Evolutionary conservation across 164 flowering plant species (phyloP), one percentile per base, ranked within the genome.

Genomic region (Sextonia rubra): DNA sequence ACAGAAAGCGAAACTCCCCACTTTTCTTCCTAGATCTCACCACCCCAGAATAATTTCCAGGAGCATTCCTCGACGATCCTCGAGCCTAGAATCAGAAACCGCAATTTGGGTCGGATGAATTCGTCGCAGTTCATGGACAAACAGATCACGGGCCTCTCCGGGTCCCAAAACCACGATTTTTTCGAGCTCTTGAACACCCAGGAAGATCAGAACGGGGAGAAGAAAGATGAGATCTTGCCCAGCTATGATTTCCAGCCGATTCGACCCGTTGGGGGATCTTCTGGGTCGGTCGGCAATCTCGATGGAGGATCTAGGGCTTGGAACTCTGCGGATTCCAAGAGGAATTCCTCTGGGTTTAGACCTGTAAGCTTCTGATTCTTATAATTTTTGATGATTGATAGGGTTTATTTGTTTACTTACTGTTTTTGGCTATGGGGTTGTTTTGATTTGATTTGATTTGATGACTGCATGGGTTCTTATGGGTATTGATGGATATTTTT

Each of bases 241-340:
- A 92, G 81, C 77, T 94, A 92, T 74, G 97, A 92, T 83, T 94
- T 94, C 76, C 89, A 87, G 78, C 97, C 97, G 20, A 85, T 90
- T 67, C 90, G 93, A 7, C 85, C 89, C 7, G 14, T 55, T 48
- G 72, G 64, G 1, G 67, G 30, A 26, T 24, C 75, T 32, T 72
- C 81, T 18, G 63, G 60, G 55, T 80, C 71, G 29, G 64, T 85
- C 20, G 24, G 52, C 12, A 77, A 69, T 76, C 72, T 80, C 20
- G 90, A 84, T 23, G 60, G 76, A 23, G 87, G 78, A 27, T 60
- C 82, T 77, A 85, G 92, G 85, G 75, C 55, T 79, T 85, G 93
- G 93, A 83, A 58, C 63, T 88, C 93, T 3, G 74, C 78, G 22
- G 91, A 89, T 78, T 82, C 86, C 1, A 83, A 73, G 71, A 17